phyloP scores from a whole-genome alignment of 805 yeast species.

The Metschnikowia drakensbergensis region DNA sequence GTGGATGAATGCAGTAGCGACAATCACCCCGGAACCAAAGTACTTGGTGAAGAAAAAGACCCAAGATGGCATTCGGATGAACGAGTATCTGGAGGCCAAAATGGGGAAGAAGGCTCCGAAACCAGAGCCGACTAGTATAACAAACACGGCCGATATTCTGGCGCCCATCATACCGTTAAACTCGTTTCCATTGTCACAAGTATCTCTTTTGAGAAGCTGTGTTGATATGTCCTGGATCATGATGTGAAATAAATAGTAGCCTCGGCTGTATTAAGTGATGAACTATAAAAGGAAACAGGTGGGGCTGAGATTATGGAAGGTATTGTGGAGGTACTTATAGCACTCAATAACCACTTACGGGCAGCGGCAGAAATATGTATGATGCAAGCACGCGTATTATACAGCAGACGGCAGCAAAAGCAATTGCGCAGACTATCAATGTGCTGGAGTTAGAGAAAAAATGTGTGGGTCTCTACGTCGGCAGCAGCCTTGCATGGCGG shows the following conservation, averaged over 20 bases:
- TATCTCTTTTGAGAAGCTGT: constrained; percentile 22
- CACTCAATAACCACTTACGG: neutral
- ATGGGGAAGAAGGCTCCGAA: constrained; percentile 62
- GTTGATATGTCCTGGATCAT: constrained; percentile 10
- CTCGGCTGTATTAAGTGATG: too few relatives aligned
- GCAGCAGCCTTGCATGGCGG: neutral
- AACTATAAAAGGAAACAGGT: neutral
- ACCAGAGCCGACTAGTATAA: constrained; percentile 50
- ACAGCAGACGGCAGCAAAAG: neutral
- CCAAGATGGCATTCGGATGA: constrained; percentile 55
- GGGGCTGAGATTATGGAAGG: neutral
- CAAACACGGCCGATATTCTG: constrained; percentile 62
- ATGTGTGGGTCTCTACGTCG: neutral
- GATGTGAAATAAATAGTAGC: neutral
- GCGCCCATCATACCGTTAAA: constrained; percentile 45
- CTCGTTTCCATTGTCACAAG: constrained; percentile 42
- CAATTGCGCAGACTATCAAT: neutral
- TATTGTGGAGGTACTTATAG: neutral
- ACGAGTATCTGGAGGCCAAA: constrained; percentile 55
- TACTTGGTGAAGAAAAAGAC: constrained; percentile 66
- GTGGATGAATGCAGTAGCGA: constrained; percentile 79
- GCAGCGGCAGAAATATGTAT: neutral
- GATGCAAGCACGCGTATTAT: neutral
- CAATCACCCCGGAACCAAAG: constrained; percentile 82
- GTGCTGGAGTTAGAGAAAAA: neutral